Conservation (phyloP, 768 basidiomycete species). For the Tulasnella sp. region DNA sequence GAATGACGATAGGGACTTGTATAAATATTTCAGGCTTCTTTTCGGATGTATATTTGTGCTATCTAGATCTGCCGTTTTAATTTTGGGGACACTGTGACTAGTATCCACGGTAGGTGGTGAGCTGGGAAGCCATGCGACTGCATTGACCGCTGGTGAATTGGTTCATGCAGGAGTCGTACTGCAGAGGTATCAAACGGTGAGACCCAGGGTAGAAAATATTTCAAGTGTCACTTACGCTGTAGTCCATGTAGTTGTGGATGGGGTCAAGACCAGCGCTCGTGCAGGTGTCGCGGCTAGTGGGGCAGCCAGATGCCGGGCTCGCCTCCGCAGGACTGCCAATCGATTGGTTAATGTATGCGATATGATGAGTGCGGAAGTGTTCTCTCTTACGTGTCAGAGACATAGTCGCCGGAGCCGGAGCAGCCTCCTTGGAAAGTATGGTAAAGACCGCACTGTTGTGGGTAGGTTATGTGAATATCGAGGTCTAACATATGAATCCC, state of each 20-base stretch:
- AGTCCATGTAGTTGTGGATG: slow-evolving; percentile 17
- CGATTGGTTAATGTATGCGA: neutral
- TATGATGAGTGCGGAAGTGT: slow-evolving; percentile 17
- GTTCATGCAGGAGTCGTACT: slow-evolving; percentile 15
- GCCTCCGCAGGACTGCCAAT: slow-evolving; percentile 21
- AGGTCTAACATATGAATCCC: neutral
- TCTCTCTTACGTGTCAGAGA: slow-evolving; percentile 17
- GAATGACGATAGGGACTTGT: neutral
- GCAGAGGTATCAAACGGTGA: neutral
- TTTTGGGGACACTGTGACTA: neutral
- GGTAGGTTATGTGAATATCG: neutral
- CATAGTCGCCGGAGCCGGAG: slow-evolving; percentile 18
- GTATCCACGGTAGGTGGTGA: slow-evolving; percentile 10
- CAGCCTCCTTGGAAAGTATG: slow-evolving; percentile 32
- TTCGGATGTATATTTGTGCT: neutral
- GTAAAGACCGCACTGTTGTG: slow-evolving; percentile 27
- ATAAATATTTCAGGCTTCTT: neutral
- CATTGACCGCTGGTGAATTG: slow-evolving; percentile 17
- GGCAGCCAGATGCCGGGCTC: slow-evolving; percentile 26
- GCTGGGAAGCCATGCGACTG: slow-evolving; percentile 2
- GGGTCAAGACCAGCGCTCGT: slow-evolving; percentile 16
- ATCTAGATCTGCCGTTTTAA: neutral
- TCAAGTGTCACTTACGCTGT: slow-evolving; percentile 8
- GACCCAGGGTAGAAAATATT: neutral
- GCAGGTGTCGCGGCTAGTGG: slow-evolving; percentile 26